Base-by-base conservation (phyloP, 2,329 filamentous ascomycete species). In the Podosphaera leucotricha region DNA sequence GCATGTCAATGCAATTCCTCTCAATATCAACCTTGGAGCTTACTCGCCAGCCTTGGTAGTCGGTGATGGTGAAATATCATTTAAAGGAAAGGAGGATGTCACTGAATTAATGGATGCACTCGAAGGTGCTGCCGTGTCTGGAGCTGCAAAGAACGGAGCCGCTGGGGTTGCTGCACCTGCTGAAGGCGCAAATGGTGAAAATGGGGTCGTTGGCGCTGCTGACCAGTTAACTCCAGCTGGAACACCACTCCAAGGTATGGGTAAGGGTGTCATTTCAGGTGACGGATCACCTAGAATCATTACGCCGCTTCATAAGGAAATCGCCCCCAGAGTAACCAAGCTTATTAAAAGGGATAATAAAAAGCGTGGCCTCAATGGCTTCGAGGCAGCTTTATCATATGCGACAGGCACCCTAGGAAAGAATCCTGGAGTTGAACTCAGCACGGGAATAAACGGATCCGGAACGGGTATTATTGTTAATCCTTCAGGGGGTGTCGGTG, bases 1-100 rank as follows among this genome's bases (percentile, higher is more conserved):
- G 22, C 47, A 54, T 18, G 49, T 57, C 28, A 50, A 51, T 26
- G 56, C 48, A 61, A 46, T 65, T 40, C 64, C 65, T 22, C 62
- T 68, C 43, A 68, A 67, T 61, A 67, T 68, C 62, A 67, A 67
- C 57, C 59, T 68, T 43, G 65, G 65, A 44, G 64, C 65, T 26
- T 68, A 66, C 53, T 68, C 65, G 38, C 65, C 65, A 42, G 65
- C 65, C 50, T 52, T 67, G 59, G 65, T 68, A 58, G 65, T 68
- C 58, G 65, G 65, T 65, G 65, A 68, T 60, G 65, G 65, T 58
- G 65, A 65, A 55, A 67, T 68, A 46, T 64, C 64, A 42, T 64
- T 68, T 44, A 62, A 61, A 47, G 61, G 58, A 2, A 61, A 58
- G 42, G 58, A 60, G 55, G 57, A 56, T 47, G 64, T 61, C 15